Evolutionary conservation across 2,329 filamentous ascomycete genomes (phyloP), one percentile per base, ranked within the genome.

Genomic region (Colletotrichum paranaense): DNA sequence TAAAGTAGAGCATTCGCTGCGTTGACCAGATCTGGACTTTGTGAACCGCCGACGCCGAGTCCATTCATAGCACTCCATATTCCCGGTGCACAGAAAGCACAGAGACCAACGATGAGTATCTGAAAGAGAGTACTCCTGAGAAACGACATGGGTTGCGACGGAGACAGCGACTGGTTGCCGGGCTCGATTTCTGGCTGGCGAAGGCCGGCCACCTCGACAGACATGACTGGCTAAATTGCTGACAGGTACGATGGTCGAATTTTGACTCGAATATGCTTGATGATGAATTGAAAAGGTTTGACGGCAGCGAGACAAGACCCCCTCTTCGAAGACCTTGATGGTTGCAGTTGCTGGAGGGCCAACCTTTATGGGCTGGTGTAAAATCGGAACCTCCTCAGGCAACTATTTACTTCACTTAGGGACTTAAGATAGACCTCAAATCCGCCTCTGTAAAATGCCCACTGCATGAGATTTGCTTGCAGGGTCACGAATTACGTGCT

Each of bases 1-100:
- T 86, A 87, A 1, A 87, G 80, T 1, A 86, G 76, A 0, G 85
- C 85, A 67, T 87, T 87, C 22, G 85, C 85, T 0, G 84, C 82
- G 38, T 85, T 86, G 12, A 86, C 82, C 5, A 84, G 79, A 56
- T 85, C 77, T 1, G 84, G 85, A 46, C 80, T 79, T 19, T 82
- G 81, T 4, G 83, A 81, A 22, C 84, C 84, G 26, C 84, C 84
- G 2, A 82, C 84, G 1, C 59, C 67, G 5, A 64, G n/a, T 2
- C 84, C 84, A 57, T 84, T 84, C 75, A 86, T 82, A 19, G 84
- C 84, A 72, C 79, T 81, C 84, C 84, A 86, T 74, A 84, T 82
- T 5, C 82, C 83, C 3, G 82, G 82, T 2, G 82, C 83, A 9
- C 80, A 82, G 72, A 85, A 84, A n/a, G 82, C 82, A 49, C 81